Percentiles rank a stretch among this genome's conserved stretches.
These are phyloP conservation scores for Pythium aquatile DNA, from an alignment of 352 stramenopile species.

Conservation along the genomic window DNA sequence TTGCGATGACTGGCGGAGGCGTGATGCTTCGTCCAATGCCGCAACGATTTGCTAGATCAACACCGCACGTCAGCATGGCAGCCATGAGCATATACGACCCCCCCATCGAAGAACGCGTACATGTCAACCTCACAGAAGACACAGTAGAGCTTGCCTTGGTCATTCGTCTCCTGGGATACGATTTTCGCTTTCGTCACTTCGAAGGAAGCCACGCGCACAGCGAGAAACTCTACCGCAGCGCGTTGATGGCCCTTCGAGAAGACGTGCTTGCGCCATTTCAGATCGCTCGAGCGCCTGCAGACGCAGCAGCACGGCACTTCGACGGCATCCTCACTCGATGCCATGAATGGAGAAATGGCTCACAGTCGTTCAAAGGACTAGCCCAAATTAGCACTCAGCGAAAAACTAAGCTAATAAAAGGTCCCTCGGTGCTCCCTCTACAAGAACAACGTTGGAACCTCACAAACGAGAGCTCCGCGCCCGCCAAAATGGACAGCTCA, in stretches of 20 bases:
- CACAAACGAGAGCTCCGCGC: background rate
- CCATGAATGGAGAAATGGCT: conserved; percentile 11
- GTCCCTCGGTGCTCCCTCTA: conserved; percentile 20
- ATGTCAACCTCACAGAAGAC: conserved; percentile 40
- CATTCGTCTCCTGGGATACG: background rate
- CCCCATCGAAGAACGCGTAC: conserved; percentile 11
- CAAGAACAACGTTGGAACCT: conserved; percentile 19
- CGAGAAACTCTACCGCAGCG: conserved; percentile 40
- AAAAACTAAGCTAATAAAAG: conserved; percentile 8
- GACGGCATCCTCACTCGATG: conserved; percentile 26
- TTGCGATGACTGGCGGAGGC: conserved; percentile 33
- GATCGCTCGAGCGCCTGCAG: conserved; percentile 57
- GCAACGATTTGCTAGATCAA: conserved; percentile 12
- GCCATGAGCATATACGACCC: background rate
- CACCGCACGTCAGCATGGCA: background rate
- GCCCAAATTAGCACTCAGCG: background rate
- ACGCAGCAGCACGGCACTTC: conserved; percentile 50
- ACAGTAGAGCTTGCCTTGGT: conserved; percentile 8
- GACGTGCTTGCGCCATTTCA: conserved; percentile 70
- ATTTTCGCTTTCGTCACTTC: conserved; percentile 8
- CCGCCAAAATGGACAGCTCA: conserved; percentile 12
- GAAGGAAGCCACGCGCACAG: conserved; percentile 28
- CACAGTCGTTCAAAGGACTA: background rate
- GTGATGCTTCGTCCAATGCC: conserved; percentile 41
- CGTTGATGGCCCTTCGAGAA: conserved; percentile 61